Base-by-base conservation (phyloP, 1,139 yeast species). In the Kluyveromyces marxianus region DNA sequence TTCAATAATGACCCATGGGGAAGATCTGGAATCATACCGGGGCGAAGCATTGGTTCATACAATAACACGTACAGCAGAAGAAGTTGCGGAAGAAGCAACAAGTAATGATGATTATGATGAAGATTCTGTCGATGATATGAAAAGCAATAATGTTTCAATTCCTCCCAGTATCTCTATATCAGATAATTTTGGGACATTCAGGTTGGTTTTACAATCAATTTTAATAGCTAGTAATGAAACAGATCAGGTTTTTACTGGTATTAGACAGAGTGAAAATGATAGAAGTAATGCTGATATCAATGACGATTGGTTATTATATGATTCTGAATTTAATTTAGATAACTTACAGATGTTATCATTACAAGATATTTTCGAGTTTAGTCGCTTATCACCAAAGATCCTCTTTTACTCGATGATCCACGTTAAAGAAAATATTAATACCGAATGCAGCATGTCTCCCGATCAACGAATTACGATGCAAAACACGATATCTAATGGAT, bases 221-320 rank as follows among this genome's bases (percentile, higher is more conserved):
- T 44, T 63, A 32, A 50, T 63, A 14, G 49, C 55, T 4, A 53
- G 59, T 43, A 55, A 58, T 7, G 53, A 45, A 2, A 51, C 54
- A 3, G 54, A 54, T 14, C 61, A 59, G 38, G 47, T 58, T 14
- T 51, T 51, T 37, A 63, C 68, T 3, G 67, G 66, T 2, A 58
- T 63, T 2, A 57, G 67, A 46, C 66, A 63, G 43, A 59, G 63
- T 4, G 62, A 61, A 42, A 60, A 59, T 43, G 52, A 54, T 34
- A 58, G 60, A 1, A 50, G 56, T 25, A 52, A 50, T 8, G 63
- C 66, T 2, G 55, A 56, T 29, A 57, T 62, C 37, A 59, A 60
- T 24, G 71, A 68, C 45, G 71, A 68, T 46, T 69, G 72, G 72
- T 52, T 68, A 8, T 51, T 68, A 2, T 69, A 68, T 45, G 72